phyloP scores from a whole-genome alignment of 164 flowering plant species.

The Kalanchoe fedtschenkoi region DNA sequence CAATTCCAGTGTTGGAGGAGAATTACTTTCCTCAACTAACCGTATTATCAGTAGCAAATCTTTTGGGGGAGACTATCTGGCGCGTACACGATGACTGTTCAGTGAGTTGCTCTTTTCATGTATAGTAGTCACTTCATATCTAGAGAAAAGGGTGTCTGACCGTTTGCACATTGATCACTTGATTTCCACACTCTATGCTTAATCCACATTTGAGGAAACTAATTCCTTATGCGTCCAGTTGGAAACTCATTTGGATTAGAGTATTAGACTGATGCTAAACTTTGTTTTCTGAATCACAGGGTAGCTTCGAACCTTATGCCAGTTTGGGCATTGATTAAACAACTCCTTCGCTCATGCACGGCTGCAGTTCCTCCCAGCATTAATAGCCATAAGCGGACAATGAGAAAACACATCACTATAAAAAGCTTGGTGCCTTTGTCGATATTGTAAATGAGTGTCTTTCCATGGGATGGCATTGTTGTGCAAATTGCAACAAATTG shows the following conservation, averaged over 20 bases:
- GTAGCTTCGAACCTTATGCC: conserved; percentile 63
- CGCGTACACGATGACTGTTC: conserved; percentile 90
- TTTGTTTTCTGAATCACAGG: conserved; percentile 46
- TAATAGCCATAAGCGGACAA: background rate
- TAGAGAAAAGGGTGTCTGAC: too few species aligned
- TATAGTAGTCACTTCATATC: too few species aligned
- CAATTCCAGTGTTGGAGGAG: conserved; percentile 80
- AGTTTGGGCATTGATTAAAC: conserved; percentile 81
- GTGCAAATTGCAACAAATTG: too few species aligned
- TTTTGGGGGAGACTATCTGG: conserved; percentile 21
- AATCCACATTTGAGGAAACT: too few species aligned
- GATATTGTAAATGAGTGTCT: background rate
- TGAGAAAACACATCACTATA: background rate
- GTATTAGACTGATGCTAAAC: conserved; percentile 17
- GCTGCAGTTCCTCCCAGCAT: background rate
- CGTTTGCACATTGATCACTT: too few species aligned
- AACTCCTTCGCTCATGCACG: background rate
- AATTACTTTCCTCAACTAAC: conserved; percentile 8
- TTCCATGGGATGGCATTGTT: too few species aligned
- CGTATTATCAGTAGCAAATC: conserved; percentile 11
- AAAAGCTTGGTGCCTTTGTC: background rate
- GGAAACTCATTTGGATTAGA: background rate
- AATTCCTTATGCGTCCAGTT: background rate
- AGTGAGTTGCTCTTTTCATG: conserved; percentile 61
- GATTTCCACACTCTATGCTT: too few species aligned